Base-by-base conservation (phyloP, 352 stramenopile genomes). In the Phytophthora meadii region DNA sequence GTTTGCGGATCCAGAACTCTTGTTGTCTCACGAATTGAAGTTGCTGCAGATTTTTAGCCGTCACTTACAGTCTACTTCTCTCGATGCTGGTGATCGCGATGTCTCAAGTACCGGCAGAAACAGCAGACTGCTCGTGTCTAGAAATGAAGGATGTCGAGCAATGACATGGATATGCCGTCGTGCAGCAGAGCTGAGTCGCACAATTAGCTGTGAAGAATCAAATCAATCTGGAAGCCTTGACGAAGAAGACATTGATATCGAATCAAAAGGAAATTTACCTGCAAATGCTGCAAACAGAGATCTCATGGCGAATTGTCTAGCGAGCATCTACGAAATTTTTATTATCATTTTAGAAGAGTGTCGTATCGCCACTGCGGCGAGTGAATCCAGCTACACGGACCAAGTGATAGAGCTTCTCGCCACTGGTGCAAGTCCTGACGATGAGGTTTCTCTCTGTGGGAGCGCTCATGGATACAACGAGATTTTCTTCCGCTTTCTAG, bases 121-220 rank as follows among this genome's bases (percentile, higher is more conserved):
- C 15, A 50, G 61, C 9, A 59, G 45, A 32, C 24, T 68, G 10
- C 34, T 90, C 1, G 55, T 85, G 3, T 54, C 54, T 4, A 74
- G 45, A 1, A 80, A 51, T 56, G 80, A 90, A 68, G 84, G 84
- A 3, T 71, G 66, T 11, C 72, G 54, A 19, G 73, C 81, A 55
- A 19, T 93, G 2, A 87, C 82, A 57, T 90, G 87, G 48, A 34
- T 93, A 34, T 71, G 64, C 10, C 46, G 61, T 40, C 75, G 75
- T 10, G 61, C 72, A 1, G 54, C 42, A 4, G 72, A 75, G 14
- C 50, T 84, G 2, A 68, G 65, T 11, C 53, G 44, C 4, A 49
- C 51, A 40, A 64, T 84, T 28, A 74, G 48, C 50, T 72, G 64
- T 25, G 63, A 72, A 17, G 70, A 82, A 3, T 73, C 66, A 24